A percentile compares a stretch with the other conserved stretches of the same genome.
Evolutionary conservation across 805 yeast genomes (phyloP).

Genomic region (Maudiozyma pseudohumilis): DNA sequence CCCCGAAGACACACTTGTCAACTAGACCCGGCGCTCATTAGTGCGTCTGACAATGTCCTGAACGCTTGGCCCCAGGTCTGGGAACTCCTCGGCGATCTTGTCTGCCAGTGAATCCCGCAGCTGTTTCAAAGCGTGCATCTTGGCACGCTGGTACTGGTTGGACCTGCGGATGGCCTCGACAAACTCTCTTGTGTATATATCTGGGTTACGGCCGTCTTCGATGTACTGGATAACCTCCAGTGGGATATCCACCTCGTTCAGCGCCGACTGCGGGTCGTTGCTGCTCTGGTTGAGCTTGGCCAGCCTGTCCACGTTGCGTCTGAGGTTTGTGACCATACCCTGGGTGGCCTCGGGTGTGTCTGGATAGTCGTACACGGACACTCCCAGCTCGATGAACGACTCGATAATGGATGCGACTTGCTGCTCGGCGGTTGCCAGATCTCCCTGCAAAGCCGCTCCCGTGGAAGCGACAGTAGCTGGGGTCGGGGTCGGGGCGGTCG

Average conservation of each 20-base stretch:
- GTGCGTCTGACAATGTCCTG: constrained; percentile 42
- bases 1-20: too few relatives aligned
- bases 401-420: constrained; percentile 50
- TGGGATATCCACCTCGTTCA: constrained; percentile 48
- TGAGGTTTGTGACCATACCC: constrained; percentile 35
- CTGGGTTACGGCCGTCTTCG: constrained; percentile 95
- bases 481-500: too few relatives aligned
- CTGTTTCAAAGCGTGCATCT: constrained; percentile 56
- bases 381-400: constrained; percentile 80
- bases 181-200: constrained; percentile 92
- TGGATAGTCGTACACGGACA: constrained; percentile 85
- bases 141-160: constrained; percentile 81
- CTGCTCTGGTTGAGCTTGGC: constrained; percentile 25
- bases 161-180: constrained; percentile 86
- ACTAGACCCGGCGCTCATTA: not conserved
- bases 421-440: constrained; percentile 23
- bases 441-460: constrained; percentile 20
- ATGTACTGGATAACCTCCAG: constrained; percentile 82
- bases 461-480: too few relatives aligned
- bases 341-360: constrained; percentile 75
- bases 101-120: constrained; percentile 58
- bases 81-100: constrained; percentile 67
- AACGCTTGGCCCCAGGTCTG: constrained; percentile 54
- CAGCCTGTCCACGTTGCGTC: constrained; percentile 35
- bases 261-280: constrained; percentile 25